Percentiles rank a stretch among this genome's conserved stretches.
These are phyloP conservation scores for Brasilioporus rufonigricans DNA, from an alignment of 768 basidiomycete genomes.

Conservation along the genomic window DNA sequence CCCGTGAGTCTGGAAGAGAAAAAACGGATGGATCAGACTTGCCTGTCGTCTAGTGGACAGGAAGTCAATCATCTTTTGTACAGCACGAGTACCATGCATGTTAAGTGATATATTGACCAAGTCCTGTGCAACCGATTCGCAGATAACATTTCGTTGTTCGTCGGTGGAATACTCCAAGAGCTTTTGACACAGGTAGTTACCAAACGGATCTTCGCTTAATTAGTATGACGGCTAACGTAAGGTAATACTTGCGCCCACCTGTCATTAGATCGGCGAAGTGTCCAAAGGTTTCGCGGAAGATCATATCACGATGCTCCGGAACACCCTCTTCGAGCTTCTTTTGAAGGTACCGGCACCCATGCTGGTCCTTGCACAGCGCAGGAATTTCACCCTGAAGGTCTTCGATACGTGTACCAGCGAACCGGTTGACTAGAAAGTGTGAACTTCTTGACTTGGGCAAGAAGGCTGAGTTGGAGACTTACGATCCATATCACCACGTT, in stretches of 20 bases:
- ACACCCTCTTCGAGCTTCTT: conserved; percentile 98
- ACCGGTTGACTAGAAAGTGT: conserved; percentile 76
- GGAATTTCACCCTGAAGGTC: conserved; percentile 96
- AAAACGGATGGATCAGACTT: conserved; percentile 40
- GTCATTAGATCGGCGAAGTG: conserved; percentile 99
- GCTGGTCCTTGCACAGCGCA: conserved; percentile 95
- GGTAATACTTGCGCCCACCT: conserved; percentile 43
- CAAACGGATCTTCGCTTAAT: conserved; percentile 78
- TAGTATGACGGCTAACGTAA: conserved; percentile 2
- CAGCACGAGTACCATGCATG: conserved; percentile 99
- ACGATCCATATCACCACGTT: conserved; percentile 89
- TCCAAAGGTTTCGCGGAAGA: conserved; percentile 96
- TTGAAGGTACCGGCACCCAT: conserved; percentile 96
- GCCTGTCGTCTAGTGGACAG: conserved; percentile 91
- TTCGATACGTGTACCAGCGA: conserved; percentile 92
- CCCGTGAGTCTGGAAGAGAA: conserved; percentile 53
- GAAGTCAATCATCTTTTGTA: conserved; percentile 99
- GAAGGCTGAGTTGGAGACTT: conserved; percentile 47
- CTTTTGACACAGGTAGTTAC: conserved; percentile 99
- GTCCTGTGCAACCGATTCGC: conserved; percentile 96
- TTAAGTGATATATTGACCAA: conserved; percentile 97
- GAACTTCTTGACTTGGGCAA: not conserved
- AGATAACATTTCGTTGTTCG: conserved; percentile 94
- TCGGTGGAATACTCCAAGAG: conserved; percentile 95
- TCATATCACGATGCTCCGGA: conserved; percentile 97